Evolutionary conservation across 306 rosid genomes (phyloP).

Genomic region (Mimosa bimucronata): DNA sequence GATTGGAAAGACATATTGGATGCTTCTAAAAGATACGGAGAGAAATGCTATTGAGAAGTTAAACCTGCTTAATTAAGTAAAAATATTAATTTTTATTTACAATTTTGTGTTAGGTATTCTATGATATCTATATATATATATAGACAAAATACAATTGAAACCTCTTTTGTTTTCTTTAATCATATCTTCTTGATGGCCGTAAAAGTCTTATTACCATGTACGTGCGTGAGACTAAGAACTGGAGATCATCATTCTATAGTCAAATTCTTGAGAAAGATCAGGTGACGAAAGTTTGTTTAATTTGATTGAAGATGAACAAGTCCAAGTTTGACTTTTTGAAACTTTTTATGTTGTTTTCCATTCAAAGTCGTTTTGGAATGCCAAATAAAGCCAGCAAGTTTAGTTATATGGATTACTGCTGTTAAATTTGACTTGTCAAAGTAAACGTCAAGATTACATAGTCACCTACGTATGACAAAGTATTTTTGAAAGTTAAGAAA

Average conservation of each 20-base stretch:
- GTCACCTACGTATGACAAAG: neutral
- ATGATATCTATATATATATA: too few species aligned
- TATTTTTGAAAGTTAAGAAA: neutral
- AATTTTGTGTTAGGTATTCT: too few species aligned
- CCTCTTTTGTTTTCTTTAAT: too few species aligned
- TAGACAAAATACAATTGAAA: neutral
- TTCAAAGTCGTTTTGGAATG: neutral
- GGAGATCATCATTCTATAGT: neutral
- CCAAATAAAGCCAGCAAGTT: neutral
- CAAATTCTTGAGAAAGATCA: neutral
- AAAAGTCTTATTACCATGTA: neutral
- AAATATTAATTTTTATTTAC: too few species aligned
- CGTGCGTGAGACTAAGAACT: neutral
- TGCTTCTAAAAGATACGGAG: too few species aligned
- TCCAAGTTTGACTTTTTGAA: neutral
- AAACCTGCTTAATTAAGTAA: too few species aligned
- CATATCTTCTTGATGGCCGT: neutral
- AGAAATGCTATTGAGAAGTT: too few species aligned
- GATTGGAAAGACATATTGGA: too few species aligned
- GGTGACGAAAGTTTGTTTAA: neutral
- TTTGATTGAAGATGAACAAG: neutral
- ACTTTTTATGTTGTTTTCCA: neutral
- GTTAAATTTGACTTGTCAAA: conserved; percentile 22
- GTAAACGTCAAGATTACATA: neutral
- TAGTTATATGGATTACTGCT: too few species aligned